Evolutionary conservation across 805 yeast species (phyloP).

Genomic region (Lipomyces kockii): DNA sequence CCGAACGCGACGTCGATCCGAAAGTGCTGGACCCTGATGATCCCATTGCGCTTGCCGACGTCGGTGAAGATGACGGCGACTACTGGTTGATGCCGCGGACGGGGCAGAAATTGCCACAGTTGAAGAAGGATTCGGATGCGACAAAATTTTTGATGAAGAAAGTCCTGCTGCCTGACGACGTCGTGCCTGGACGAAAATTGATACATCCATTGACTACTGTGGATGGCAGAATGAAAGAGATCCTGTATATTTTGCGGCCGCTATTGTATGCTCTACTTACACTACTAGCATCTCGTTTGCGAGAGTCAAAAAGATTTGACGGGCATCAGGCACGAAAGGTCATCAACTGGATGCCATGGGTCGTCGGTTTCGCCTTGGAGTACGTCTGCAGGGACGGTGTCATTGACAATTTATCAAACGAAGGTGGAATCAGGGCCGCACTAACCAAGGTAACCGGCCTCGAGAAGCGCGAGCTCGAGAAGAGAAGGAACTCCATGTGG

Average conservation of each 20-base stretch:
- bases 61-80: constrained; percentile 2
- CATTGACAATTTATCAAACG: constrained; percentile 24
- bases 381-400: constrained; percentile 42
- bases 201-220: constrained; percentile 39
- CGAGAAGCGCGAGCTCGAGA: constrained; percentile 44
- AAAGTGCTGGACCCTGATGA: constrained; percentile 38
- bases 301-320: background rate
- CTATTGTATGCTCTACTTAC: constrained; percentile 47
- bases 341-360: constrained; percentile 50
- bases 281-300: constrained; percentile 3
- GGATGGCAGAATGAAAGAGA: constrained; percentile 42
- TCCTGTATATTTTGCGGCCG: constrained; percentile 48
- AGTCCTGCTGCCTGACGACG: constrained; percentile 44
- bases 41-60: constrained; percentile 3
- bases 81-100: constrained; percentile 39
- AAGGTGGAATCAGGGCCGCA: constrained; percentile 39
- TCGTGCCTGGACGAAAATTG: constrained; percentile 43
- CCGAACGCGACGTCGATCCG: constrained; percentile 47
- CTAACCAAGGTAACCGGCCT: constrained; percentile 40
- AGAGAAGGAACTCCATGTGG: constrained; percentile 42
- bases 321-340: background rate
- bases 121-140: constrained; percentile 32
- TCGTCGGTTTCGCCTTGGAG: constrained; percentile 46
- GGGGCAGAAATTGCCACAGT: constrained; percentile 31
- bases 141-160: constrained; percentile 39